Conservation (phyloP, 129 eudicot genomes). For the Smallanthus sonchifolius region DNA sequence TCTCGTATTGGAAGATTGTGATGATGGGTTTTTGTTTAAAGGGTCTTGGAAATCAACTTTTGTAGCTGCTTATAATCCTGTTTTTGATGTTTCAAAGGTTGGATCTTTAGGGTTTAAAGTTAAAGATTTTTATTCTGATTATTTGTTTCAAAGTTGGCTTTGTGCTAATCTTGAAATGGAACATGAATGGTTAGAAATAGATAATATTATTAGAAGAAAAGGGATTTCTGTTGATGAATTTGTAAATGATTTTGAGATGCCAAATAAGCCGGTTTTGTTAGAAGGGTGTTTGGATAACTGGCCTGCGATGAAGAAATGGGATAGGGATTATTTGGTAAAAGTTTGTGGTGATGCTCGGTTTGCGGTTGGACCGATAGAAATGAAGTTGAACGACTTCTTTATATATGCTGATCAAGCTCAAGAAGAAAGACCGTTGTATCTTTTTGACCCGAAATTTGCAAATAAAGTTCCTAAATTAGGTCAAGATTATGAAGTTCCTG, state of each 20-base stretch:
- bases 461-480: constrained; percentile 65
- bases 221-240: constrained; percentile 86
- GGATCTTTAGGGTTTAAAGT: constrained; percentile 51
- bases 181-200: constrained; percentile 83
- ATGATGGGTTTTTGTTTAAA: constrained; percentile 60
- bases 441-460: constrained; percentile 83
- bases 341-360: constrained; percentile 55
- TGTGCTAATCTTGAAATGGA: constrained; percentile 98
- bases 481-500: constrained; percentile 67
- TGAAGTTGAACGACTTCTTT: constrained; percentile 71
- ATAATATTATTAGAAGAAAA: constrained; percentile 57
- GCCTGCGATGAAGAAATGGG: constrained; percentile 75
- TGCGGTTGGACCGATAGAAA: constrained; percentile 81
- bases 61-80: constrained; percentile 33
- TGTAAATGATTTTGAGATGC: constrained; percentile 62
- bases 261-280: constrained; percentile 85
- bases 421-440: constrained; percentile 94
- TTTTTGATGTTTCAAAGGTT: constrained; percentile 29
- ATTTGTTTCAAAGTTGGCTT: constrained; percentile 95
- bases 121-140: constrained; percentile 87
- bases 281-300: constrained; percentile 90
- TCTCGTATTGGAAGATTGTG: constrained; percentile 67
- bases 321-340: constrained; percentile 57
- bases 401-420: constrained; percentile 66
- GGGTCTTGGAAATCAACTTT: constrained; percentile 79